Base-by-base conservation (phyloP, 2,329 filamentous ascomycete species). In the Phoma sp. region DNA sequence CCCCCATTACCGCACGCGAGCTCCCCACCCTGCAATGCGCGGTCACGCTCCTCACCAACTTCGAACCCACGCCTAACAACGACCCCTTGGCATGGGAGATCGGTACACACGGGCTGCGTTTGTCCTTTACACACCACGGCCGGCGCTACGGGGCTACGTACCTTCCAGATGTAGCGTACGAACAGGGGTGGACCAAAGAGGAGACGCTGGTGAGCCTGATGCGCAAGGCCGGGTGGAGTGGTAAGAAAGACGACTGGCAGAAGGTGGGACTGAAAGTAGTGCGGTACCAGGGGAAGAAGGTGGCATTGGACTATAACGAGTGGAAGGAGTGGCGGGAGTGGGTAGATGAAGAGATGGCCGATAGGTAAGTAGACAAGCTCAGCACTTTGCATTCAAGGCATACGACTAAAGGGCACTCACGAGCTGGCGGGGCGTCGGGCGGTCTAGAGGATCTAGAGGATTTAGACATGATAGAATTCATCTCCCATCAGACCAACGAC, bases 171-270 rank as follows among this genome's bases (percentile, higher is more conserved):
- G 92, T 99, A 6, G 90, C 94, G 9, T 80, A 84, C 1, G 95
- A 99, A 80, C 95, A 98, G 74, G 93, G 91, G 15, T 99, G 95
- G 95, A 91, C 85, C 10, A 93, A 95, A 76, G 93, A 98, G 73
- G 91, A 98, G 81, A 91, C 94, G 0, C 76, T 99, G 2, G 83
- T 92, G 49, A 96, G 91, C 76, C 78, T 98, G 71, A 95, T 97
- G 88, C 84, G 91, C 56, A 99, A 99, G 82, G 93, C 93, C 0
- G 95, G 95, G 1, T 99, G 93, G 93, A 84, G 83, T 54, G 92
- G 92, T 1, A 75, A 78, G 39, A 78, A 70, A 68, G 78, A 79
- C 48, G 83, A 85, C 36, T 98, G 93, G 94, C 84, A 84, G 63
- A 88, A 91, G 56, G 86, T 97, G 3, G 86, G 90, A 45, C 81